Evolutionary conservation across 1,284 basidiomycete genomes (phyloP).

Genomic region (Xerocomus amazonicus): DNA sequence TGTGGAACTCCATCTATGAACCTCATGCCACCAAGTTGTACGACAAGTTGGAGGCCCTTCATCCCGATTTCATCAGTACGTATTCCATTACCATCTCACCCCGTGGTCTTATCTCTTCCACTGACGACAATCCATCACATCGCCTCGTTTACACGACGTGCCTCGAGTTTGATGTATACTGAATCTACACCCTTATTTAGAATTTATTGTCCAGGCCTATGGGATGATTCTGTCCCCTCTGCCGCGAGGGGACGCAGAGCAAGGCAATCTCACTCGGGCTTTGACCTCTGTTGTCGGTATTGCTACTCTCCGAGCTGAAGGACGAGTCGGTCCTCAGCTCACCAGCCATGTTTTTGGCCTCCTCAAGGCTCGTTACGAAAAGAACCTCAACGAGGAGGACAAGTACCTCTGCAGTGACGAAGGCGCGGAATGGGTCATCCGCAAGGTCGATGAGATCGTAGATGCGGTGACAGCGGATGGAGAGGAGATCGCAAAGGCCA

Average conservation of each 20-base stretch:
- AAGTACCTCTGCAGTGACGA: constrained; percentile 87
- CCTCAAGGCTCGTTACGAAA: constrained; percentile 71
- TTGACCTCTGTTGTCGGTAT: constrained; percentile 88
- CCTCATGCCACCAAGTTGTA: constrained; percentile 89
- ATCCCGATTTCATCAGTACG: constrained; percentile 82
- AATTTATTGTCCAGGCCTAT: constrained; percentile 93
- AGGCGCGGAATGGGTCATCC: constrained; percentile 89
- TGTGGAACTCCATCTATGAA: constrained; percentile 92
- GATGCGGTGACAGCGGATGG: constrained; percentile 61
- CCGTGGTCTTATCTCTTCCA: constrained; percentile 35
- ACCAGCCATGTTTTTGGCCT: constrained; percentile 92
- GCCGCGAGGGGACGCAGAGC: constrained; percentile 58
- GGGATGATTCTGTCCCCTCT: constrained; percentile 82
- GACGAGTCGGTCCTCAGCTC: constrained; percentile 87
- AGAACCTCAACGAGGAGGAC: constrained; percentile 68
- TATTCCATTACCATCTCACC: constrained; percentile 36
- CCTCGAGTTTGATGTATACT: constrained; percentile 34
- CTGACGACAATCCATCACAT: constrained; percentile 30
- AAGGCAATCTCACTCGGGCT: constrained; percentile 83
- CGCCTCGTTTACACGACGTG: constrained; percentile 33
- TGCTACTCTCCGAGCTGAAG: constrained; percentile 87
- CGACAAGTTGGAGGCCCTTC: constrained; percentile 81
- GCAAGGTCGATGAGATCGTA: constrained; percentile 78
- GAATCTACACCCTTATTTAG: constrained; percentile 40
- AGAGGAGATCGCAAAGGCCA: constrained; percentile 45